Base-by-base conservation (phyloP, 2,329 filamentous ascomycete genomes). In the Colletotrichum siamense region DNA sequence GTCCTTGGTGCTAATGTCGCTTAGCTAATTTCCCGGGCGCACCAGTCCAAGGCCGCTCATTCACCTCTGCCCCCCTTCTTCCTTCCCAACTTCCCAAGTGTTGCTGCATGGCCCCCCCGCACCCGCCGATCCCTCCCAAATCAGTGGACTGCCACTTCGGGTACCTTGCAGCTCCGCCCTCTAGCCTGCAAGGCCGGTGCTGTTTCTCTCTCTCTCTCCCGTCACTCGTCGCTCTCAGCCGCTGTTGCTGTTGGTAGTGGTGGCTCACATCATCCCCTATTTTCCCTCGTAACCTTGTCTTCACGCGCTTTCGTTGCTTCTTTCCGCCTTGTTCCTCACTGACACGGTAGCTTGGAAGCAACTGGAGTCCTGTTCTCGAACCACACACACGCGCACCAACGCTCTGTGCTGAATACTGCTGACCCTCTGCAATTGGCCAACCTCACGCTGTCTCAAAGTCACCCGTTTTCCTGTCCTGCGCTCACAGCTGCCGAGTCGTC, bases 21-120 rank as follows among this genome's bases (percentile, higher is more conserved):
- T 78, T 76, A 78, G 77, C 77, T 78, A 78, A 78, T 78, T 78
- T 78, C 75, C 77, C 71, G 64, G 44, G 18, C 34, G 44, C 70
- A 76, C 73, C 55, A 64, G 55, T 68, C 39, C 28, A n/a, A 30
- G 67, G 18, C 28, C 36, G 57, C 59, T 44, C 26, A 7, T 34
- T 63, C 39, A n/a, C 71, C 24, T 34, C 15, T 34, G n/a, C 26
- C 15, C 34, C 22, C 34, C 62, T 64, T 26, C 63, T 39, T 28
- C 34, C 26, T 32, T 34, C 36, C 36, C 39, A 44, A 44, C 18
- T 44, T 44, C 39, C 44, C 44, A 62, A 32, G 18, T n/a, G 15
- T 0, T 39, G 10, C 44, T 66, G 39, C 39, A 52, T 15, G 49
- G 28, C 55, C 16, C 67, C 69, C 69, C 73, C 44, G 59, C 69